Evolutionary conservation across 2,329 filamentous ascomycete species (phyloP), one percentile per base, ranked within the genome.

Genomic region (Fusarium pseudocircinatum): DNA sequence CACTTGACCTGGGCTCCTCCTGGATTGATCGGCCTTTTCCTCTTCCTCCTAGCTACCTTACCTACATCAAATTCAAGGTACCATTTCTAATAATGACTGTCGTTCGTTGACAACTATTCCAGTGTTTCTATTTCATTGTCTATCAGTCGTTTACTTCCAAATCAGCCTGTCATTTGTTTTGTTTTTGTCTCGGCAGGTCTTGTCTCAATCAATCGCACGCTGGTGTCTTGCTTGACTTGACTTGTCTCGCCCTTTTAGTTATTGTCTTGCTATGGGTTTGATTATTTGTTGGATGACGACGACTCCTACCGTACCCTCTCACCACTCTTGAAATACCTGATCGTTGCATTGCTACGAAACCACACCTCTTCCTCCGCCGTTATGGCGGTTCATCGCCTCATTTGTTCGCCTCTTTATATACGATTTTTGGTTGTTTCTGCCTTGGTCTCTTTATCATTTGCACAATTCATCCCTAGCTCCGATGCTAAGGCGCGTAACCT

Each of bases 401-500:
- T 49, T 11, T 37, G 22, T 39, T 53, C 60, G 22, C 50, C 60
- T 69, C 39, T 62, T 20, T 67, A 62, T 58, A 59, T 69, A 49
- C 66, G 39, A 22, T 53, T 76, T 32, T 57, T 73, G 50, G 46
- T 79, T 60, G 42, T 70, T 32, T 65, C 60, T 42, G 37, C 75
- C 44, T 59, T 78, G 39, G 50, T 72, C 47, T 64, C 72, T 14
- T 47, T 49, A 20, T 71, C 74, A 15, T 63, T 70, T 36, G 82
- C 82, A 18, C 82, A 84, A 54, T 84, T 82, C 63, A 68, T 80
- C 53, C 74, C 77, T 47, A 74, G 79, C 46, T 59, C 67, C 50
- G 79, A 81, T 56, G 73, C 77, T 26, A 66, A 70, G 28, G 69
- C 69, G 32, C 78, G 78, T 62, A 87, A 87, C 65, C 77, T 89